Conservation (phyloP, 257 asterid genomes). For the Solanum virginianum region DNA sequence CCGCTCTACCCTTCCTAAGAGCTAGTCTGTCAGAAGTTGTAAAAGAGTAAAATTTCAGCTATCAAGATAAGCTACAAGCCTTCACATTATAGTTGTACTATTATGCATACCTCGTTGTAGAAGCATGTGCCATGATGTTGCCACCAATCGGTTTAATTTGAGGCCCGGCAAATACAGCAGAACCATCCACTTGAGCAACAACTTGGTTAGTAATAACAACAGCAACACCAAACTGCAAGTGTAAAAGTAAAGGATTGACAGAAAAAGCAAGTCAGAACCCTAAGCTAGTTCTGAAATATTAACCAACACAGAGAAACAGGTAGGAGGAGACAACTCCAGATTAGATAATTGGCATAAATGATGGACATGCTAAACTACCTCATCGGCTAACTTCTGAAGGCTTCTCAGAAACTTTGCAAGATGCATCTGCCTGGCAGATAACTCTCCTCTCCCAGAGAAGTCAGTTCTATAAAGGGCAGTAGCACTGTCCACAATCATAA, state of each 20-base stretch:
- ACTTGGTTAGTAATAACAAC: constrained; percentile 97
- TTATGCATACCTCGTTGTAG: constrained; percentile 62
- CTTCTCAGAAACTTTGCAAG: constrained; percentile 93
- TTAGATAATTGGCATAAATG: neutral
- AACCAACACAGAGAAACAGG: neutral
- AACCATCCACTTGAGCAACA: constrained; percentile 97
- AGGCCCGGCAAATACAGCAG: constrained; percentile 84
- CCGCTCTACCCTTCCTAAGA: constrained; percentile 85
- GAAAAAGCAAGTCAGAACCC: neutral
- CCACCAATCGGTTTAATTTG: constrained; percentile 94
- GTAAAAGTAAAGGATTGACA: neutral
- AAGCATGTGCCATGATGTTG: constrained; percentile 95
- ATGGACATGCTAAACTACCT: constrained; percentile 24
- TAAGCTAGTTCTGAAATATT: neutral
- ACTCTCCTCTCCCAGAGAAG: constrained; percentile 90
- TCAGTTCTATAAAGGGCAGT: constrained; percentile 96
- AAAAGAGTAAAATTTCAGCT: neutral
- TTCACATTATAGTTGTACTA: neutral
- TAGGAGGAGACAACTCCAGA: neutral
- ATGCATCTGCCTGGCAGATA: constrained; percentile 97
- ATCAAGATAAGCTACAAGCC: neutral
- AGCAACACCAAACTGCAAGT: constrained; percentile 76
- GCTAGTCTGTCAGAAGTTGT: constrained; percentile 42
- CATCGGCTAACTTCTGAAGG: constrained; percentile 96
- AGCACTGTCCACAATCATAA: constrained; percentile 92